phyloP scores from a whole-genome alignment of 106 monocot genomes.

The Apostasia ramifera region DNA sequence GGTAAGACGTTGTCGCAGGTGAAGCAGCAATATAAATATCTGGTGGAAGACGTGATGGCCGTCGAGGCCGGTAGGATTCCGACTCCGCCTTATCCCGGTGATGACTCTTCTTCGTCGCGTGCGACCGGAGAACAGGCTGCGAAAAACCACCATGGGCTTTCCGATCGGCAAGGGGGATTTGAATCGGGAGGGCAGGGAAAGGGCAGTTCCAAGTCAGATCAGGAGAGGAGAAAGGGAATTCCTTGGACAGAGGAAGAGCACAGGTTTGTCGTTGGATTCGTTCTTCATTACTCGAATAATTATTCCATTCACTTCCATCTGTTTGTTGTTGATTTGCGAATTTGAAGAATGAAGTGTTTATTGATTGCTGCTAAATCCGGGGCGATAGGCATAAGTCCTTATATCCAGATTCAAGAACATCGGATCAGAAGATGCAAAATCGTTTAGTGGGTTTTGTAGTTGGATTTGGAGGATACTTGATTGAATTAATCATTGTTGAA shows the following conservation, averaged over 20 bases:
- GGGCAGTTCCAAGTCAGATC: slow-evolving; percentile 66
- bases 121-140: slow-evolving; percentile 2
- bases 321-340: too few relatives aligned
- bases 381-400: too few relatives aligned
- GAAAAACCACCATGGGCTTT: slow-evolving; percentile 1
- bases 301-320: too few relatives aligned
- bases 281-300: too few relatives aligned
- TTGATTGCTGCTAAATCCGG: too few relatives aligned
- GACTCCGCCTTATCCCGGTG: slow-evolving; percentile 42
- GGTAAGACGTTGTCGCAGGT: slow-evolving; percentile 53
- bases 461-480: too few relatives aligned
- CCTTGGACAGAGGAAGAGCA: slow-evolving; percentile 97
- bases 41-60: slow-evolving; percentile 71
- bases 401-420: too few relatives aligned
- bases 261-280: slow-evolving; percentile 26
- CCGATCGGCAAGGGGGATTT: slow-evolving; percentile 14
- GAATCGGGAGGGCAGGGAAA: slow-evolving; percentile 32
- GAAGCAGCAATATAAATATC: slow-evolving; percentile 51
- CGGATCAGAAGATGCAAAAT: too few relatives aligned
- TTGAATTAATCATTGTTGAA: too few relatives aligned
- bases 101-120: slow-evolving; percentile 16
- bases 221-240: slow-evolving; percentile 77
- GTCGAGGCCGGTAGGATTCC: slow-evolving; percentile 70
- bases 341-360: too few relatives aligned
- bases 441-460: too few relatives aligned